A percentile compares a stretch with the other conserved stretches of the same genome.
Conservation (phyloP, 176 grass and related monocot genomes). For the Carex parvula region DNA sequence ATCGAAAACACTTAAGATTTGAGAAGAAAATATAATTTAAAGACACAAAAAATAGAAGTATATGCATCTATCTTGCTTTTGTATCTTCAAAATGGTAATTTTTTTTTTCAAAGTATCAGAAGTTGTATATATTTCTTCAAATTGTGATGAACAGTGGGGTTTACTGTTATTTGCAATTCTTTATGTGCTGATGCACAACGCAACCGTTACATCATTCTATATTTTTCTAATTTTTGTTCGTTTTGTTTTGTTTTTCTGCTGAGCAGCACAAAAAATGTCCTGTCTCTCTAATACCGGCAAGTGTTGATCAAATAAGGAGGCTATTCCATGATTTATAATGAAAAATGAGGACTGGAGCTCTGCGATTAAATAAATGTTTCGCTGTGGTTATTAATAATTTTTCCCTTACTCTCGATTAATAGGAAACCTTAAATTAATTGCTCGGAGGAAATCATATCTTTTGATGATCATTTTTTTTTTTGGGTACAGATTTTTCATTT, state of each 20-base stretch:
- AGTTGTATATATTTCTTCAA: background rate
- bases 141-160: background rate
- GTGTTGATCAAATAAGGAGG: slow-evolving; percentile 79
- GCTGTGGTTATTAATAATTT: background rate
- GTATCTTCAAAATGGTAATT: background rate
- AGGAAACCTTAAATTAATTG: background rate
- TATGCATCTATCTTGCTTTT: background rate
- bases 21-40: background rate
- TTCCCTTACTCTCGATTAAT: background rate
- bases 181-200: background rate
- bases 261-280: slow-evolving; percentile 91
- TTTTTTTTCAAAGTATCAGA: background rate
- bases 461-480: slow-evolving; percentile 2
- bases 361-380: background rate
- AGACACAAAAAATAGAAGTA: background rate
- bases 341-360: background rate
- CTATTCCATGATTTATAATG: slow-evolving; percentile 92
- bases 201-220: background rate
- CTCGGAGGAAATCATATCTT: background rate
- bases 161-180: slow-evolving; percentile 7
- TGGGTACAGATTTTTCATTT: slow-evolving; percentile 4
- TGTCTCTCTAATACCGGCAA: slow-evolving; percentile 61
- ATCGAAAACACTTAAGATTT: background rate
- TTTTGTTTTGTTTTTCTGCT: background rate
- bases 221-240: background rate